phyloP scores from a whole-genome alignment of 208 protist species.

The Leishmania tarentolae region DNA sequence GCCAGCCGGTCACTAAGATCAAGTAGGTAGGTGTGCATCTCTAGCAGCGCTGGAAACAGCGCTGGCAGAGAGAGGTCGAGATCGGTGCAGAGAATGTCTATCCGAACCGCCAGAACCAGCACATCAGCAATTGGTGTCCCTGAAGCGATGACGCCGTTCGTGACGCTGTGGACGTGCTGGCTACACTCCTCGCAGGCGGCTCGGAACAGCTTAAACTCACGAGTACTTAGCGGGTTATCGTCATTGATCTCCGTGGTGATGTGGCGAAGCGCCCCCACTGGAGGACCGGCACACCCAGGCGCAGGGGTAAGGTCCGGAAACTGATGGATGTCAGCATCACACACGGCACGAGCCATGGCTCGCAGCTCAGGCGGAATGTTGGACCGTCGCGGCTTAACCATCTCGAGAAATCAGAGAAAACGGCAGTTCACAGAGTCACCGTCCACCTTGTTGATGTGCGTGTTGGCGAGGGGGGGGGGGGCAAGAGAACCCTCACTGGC shows the following conservation, averaged over 20 bases:
- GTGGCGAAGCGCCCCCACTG: constrained; percentile 40
- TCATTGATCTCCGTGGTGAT: constrained; percentile 67
- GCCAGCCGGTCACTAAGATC: constrained; percentile 34
- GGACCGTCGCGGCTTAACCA: constrained; percentile 26
- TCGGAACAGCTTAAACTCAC: constrained; percentile 69
- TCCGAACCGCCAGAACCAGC: constrained; percentile 61
- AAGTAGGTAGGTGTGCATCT: constrained; percentile 67
- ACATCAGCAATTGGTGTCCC: constrained; percentile 45
- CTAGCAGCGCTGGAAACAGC: constrained; percentile 60
- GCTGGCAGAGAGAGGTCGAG: constrained; percentile 43
- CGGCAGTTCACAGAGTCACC: neutral
- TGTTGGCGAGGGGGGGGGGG: neutral
- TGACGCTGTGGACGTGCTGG: constrained; percentile 72
- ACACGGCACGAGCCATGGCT: constrained; percentile 63
- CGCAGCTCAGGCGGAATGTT: constrained; percentile 71
- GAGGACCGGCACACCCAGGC: constrained; percentile 31
- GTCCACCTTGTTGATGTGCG: neutral
- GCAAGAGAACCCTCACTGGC: neutral
- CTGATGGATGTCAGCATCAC: constrained; percentile 51
- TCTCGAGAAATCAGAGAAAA: neutral
- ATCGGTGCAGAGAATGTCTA: constrained; percentile 69
- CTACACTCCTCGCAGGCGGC: constrained; percentile 58
- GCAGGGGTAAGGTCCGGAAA: constrained; percentile 59
- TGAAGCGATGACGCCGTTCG: constrained; percentile 38
- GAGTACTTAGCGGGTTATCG: constrained; percentile 42